Evolutionary conservation across 768 basidiomycete species (phyloP).

Genomic region (Boletus pseudo-olivaceus): DNA sequence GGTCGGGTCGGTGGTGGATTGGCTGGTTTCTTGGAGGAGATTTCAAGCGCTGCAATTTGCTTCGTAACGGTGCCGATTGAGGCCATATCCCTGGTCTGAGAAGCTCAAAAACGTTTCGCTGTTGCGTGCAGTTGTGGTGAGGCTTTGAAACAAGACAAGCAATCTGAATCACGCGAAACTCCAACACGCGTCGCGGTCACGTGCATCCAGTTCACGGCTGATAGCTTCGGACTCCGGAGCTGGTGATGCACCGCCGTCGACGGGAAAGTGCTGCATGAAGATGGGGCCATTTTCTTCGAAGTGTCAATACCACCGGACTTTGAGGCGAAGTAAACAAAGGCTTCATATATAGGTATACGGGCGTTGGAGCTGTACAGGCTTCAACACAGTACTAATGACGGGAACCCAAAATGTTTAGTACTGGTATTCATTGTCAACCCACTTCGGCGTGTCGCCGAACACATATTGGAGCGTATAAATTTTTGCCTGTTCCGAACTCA

Average conservation of each 20-base stretch:
- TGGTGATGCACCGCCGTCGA: too few relatives aligned
- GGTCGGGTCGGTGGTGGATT: conserved; percentile 28
- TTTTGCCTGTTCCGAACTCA: conserved; percentile 25
- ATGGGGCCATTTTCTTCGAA: too few relatives aligned
- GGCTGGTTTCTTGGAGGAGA: conserved; percentile 49
- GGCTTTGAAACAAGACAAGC: background rate
- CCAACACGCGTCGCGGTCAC: conserved; percentile 29
- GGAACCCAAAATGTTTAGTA: background rate
- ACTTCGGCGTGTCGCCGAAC: conserved; percentile 47
- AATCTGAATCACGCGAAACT: background rate
- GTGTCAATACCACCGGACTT: too few relatives aligned
- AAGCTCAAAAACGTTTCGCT: background rate
- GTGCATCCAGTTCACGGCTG: conserved; percentile 14
- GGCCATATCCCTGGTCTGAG: conserved; percentile 34
- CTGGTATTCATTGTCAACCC: conserved; percentile 54
- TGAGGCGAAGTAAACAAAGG: background rate
- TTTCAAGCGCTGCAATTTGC: conserved; percentile 68
- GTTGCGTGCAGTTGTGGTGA: background rate
- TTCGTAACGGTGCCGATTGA: conserved; percentile 54
- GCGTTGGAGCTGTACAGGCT: background rate
- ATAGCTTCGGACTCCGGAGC: too few relatives aligned
- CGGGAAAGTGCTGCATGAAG: too few relatives aligned
- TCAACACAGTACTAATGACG: background rate
- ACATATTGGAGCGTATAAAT: conserved; percentile 46
- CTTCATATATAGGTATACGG: too few relatives aligned